Conservation (phyloP, 176 grass and related monocot species). For the Echinochloa phyllopogon region DNA sequence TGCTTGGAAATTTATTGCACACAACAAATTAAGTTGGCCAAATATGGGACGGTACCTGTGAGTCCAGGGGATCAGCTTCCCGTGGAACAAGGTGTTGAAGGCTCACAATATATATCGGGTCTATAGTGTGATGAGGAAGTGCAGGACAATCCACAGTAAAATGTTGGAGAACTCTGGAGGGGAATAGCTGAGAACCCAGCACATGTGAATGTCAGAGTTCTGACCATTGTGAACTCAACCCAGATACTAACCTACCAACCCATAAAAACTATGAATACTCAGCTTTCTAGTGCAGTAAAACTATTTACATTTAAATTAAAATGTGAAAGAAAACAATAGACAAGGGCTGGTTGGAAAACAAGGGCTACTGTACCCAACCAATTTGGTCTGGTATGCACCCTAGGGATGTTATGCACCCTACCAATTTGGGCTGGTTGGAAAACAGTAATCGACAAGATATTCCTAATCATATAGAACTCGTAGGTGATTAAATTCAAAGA, state of each 20-base stretch:
- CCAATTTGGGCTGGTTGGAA: slow-evolving; percentile 97
- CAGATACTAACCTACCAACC: too few species aligned
- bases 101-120: slow-evolving; percentile 91
- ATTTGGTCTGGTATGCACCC: too few species aligned
- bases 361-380: too few species aligned
- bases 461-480: not conserved
- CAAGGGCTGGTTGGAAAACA: too few species aligned
- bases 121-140: slow-evolving; percentile 91
- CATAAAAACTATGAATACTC: too few species aligned
- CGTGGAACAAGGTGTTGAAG: slow-evolving; percentile 88
- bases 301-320: not conserved
- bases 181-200: not conserved
- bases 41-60: slow-evolving; percentile 63
- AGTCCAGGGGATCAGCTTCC: slow-evolving; percentile 95
- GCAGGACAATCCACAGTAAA: slow-evolving; percentile 28
- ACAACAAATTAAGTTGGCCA: slow-evolving; percentile 33
- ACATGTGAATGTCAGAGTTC: not conserved
- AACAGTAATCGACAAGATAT: slow-evolving; percentile 39
- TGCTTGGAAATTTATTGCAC: not conserved
- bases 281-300: not conserved
- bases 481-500: not conserved
- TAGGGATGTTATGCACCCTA: too few species aligned
- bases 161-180: not conserved
- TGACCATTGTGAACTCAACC: not conserved
- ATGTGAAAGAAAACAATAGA: not conserved